phyloP scores from a whole-genome alignment of 495 filamentous ascomycete species.

The Xylaria cubensis region DNA sequence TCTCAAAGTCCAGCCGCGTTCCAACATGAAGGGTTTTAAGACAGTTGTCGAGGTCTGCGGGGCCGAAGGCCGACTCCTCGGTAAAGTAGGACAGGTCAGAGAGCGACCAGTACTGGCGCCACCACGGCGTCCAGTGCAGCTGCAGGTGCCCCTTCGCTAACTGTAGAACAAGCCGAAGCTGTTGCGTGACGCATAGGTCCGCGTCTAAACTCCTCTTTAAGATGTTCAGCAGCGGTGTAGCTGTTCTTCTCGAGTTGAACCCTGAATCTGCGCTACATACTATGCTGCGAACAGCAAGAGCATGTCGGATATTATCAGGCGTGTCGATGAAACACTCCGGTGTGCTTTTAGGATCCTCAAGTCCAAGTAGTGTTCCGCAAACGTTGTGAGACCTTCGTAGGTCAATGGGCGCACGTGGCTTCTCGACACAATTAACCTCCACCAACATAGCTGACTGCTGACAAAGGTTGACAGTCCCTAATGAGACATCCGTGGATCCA shows the following conservation, averaged over 20 bases:
- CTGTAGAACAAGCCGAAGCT: slow-evolving; percentile 15
- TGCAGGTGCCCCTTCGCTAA: slow-evolving; percentile 14
- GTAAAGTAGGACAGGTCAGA: slow-evolving; percentile 19
- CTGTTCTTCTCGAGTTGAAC: neutral
- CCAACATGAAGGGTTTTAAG: slow-evolving; percentile 2
- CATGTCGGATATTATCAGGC: slow-evolving; percentile 4
- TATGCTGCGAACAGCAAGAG: slow-evolving; percentile 1
- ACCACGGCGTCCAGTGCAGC: slow-evolving; percentile 19
- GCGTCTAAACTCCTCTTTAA: neutral
- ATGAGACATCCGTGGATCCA: neutral
- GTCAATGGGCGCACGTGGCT: neutral
- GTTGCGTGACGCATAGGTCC: slow-evolving; percentile 8
- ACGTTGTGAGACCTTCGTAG: slow-evolving; percentile 11
- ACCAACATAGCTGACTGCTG: neutral
- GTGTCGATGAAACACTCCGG: neutral
- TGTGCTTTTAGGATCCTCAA: neutral
- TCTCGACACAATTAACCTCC: neutral
- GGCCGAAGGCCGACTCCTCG: neutral
- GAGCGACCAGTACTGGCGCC: slow-evolving; percentile 5
- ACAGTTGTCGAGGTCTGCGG: neutral
- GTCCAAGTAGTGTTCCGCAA: slow-evolving; percentile 7
- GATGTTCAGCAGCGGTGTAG: neutral
- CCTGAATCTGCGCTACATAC: neutral
- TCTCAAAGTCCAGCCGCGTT: slow-evolving; percentile 15
- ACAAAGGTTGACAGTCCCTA: too few species aligned